Base-by-base conservation (phyloP, 768 basidiomycete species). In the Astraeus odoratus region DNA sequence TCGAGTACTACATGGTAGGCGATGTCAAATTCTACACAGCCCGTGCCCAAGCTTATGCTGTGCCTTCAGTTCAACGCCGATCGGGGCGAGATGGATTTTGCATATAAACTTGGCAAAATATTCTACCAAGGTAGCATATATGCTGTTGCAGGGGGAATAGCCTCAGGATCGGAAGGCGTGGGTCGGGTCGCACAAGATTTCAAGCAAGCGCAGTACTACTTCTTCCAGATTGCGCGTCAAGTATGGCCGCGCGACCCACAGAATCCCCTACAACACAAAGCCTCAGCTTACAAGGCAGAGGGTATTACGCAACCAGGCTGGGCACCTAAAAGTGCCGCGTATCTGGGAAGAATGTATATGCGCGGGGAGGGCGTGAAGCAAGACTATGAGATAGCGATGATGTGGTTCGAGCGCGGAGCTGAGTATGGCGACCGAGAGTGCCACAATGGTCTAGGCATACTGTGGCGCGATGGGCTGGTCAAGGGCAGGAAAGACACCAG, bases 101-200 rank as follows among this genome's bases (percentile, higher is more conserved):
- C 92, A 2, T 92, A 87, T 64, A 81, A 89, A 13, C 76, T 98
- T 2, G 96, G 92, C n/a, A 85, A 90, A 65, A 87, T 98, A 8
- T 95, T 86, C 67, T 98, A 99, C 58, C 87, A 93, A 59, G 96
- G 96, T 15, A 92, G 88, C 47, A 86, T 97, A 27, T 97, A 96
- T 57, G 73, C 77, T 5, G 70, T 78, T 8, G 63, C 73, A 12
- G 91, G 91, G 3, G 94, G 95, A 8, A 80, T 87, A 31, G 78
- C 76, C 2, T 92, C 88, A 1, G 90, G 92, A 13, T 86, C 88
- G 20, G 90, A 95, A 66, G 89, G 89, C n/a, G 91, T 92, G 22
- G 91, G 90, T 7, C 80, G 80, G n/a, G 76, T 96, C 10, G 80
- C 83, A 1, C 79, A 85, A 36, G 88, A 90, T 60, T 95, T 79